phyloP scores from a whole-genome alignment of 2,329 filamentous ascomycete genomes.

The Biscogniauxia sp. region DNA sequence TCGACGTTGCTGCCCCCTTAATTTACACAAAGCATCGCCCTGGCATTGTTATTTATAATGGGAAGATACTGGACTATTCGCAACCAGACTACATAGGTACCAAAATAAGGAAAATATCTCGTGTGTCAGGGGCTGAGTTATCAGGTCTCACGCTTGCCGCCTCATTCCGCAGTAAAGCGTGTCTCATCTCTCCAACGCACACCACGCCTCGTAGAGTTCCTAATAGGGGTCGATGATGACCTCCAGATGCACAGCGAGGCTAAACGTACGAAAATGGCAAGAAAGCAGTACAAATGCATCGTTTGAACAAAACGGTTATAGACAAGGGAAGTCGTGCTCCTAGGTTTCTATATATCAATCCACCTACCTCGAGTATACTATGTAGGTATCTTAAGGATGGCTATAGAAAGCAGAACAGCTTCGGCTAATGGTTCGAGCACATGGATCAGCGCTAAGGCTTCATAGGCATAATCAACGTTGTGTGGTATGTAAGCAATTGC shows the following conservation, averaged over 20 bases:
- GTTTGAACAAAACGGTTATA: background rate
- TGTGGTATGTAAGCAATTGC: no score
- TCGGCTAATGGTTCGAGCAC: no score
- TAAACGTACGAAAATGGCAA: constrained; percentile 6
- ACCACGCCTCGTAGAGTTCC: constrained; percentile 34
- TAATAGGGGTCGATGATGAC: constrained; percentile 10
- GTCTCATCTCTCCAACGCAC: constrained; percentile 9
- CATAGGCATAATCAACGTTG: constrained; percentile 15
- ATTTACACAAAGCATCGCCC: no score
- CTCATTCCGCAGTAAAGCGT: background rate
- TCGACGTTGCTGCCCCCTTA: no score
- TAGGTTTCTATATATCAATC: no score
- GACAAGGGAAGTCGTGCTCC: background rate
- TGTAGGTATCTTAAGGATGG: background rate
- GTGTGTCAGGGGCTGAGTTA: background rate
- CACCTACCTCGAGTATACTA: no score
- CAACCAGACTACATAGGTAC: no score
- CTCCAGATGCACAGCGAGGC: constrained; percentile 19
- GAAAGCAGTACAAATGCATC: background rate
- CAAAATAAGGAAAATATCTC: background rate
- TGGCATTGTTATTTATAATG: no score
- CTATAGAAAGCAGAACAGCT: no score
- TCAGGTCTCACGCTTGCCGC: background rate
- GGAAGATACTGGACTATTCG: no score
- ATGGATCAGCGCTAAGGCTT: constrained; percentile 3